Evolutionary conservation across 495 filamentous ascomycete genomes (phyloP).

Genomic region (Penicillium coprophilum): DNA sequence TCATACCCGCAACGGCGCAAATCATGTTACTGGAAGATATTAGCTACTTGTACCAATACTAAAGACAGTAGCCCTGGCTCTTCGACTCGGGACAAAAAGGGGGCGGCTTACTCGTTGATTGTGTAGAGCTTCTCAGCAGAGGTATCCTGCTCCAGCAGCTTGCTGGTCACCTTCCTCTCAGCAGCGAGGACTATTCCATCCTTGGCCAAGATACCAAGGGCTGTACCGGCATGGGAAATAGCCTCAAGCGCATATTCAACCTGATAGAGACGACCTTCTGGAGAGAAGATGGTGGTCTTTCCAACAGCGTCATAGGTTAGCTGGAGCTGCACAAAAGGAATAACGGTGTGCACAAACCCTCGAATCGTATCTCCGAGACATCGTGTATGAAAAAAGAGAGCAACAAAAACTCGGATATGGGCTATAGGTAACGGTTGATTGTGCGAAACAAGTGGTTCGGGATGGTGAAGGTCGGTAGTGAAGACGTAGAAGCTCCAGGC

Average conservation of each 20-base stretch:
- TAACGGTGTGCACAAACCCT: slow-evolving; percentile 59
- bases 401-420: slow-evolving; percentile 13
- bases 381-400: slow-evolving; percentile 43
- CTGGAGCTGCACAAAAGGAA: slow-evolving; percentile 37
- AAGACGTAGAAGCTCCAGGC: slow-evolving; percentile 41
- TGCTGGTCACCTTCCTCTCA: slow-evolving; percentile 99
- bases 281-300: slow-evolving; percentile 99
- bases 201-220: slow-evolving; percentile 91
- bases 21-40: slow-evolving; percentile 86
- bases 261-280: slow-evolving; percentile 96
- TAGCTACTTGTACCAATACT: slow-evolving; percentile 13
- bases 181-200: slow-evolving; percentile 98
- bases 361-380: slow-evolving; percentile 99
- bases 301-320: slow-evolving; percentile 48
- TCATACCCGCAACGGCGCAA: slow-evolving; percentile 98
- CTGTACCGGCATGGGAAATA: slow-evolving; percentile 97
- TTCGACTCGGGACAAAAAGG: neutral
- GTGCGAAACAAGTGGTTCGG: slow-evolving; percentile 11
- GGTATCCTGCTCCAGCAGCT: slow-evolving; percentile 98
- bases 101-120: slow-evolving; percentile 79
- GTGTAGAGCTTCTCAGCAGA: slow-evolving; percentile 99
- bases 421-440: slow-evolving; percentile 8
- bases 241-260: slow-evolving; percentile 99
- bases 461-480: slow-evolving; percentile 25
- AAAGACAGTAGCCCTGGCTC: neutral